Percentiles rank a stretch among this genome's conserved stretches.
phyloP scores from a whole-genome alignment of 164 flowering plant species.

The Cinnamomum micranthum region DNA sequence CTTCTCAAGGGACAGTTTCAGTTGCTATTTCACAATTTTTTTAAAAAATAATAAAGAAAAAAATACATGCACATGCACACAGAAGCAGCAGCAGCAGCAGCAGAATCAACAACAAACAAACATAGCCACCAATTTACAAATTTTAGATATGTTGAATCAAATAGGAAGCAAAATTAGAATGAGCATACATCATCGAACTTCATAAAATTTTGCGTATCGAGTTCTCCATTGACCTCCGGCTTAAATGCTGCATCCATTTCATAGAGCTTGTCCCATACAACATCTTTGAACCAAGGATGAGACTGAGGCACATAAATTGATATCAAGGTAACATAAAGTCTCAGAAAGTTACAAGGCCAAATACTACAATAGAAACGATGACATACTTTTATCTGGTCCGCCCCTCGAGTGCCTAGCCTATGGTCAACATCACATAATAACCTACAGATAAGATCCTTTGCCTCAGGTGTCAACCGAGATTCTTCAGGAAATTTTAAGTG shows the following conservation, averaged over 20 bases:
- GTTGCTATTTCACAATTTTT: too few relatives aligned
- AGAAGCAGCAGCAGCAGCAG: too few relatives aligned
- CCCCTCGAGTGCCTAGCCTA: conserved; percentile 82
- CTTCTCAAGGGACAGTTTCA: too few relatives aligned
- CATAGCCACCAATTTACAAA: too few relatives aligned
- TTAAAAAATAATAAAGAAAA: too few relatives aligned
- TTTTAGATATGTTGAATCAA: neutral
- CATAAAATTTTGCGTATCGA: conserved; percentile 94
- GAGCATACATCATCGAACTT: conserved; percentile 80
- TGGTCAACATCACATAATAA: conserved; percentile 38
- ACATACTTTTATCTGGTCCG: conserved; percentile 69
- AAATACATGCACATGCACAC: too few relatives aligned
- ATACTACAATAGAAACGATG: neutral
- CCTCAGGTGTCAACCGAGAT: conserved; percentile 70
- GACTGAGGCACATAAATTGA: conserved; percentile 37
- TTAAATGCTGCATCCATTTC: conserved; percentile 91
- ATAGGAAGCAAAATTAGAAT: neutral
- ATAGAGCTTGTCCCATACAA: conserved; percentile 82
- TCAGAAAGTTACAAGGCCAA: neutral
- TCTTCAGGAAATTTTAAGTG: conserved; percentile 90
- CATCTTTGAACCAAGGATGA: conserved; percentile 95
- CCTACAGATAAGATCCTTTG: conserved; percentile 74
- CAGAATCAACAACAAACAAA: too few relatives aligned
- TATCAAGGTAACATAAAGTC: neutral
- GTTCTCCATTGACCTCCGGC: conserved; percentile 87